Conservation (phyloP, 2,329 filamentous ascomycete genomes). For the Raffaelea deltoideospora region DNA sequence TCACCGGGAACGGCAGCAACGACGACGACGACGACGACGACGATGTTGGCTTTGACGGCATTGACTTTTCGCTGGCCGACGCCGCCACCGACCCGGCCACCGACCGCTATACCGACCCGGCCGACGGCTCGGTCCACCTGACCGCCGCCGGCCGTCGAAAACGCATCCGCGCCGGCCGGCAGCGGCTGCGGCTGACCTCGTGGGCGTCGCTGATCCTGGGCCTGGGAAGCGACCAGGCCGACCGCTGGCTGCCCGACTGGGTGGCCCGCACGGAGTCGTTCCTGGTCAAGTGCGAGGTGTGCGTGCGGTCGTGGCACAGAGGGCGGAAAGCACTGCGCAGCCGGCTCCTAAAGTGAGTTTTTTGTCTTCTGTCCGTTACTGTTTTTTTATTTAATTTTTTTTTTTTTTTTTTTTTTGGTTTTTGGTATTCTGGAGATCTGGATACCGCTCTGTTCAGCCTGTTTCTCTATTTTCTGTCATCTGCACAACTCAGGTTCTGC, state of each 20-base stretch:
- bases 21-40: no score
- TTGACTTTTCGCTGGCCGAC: not conserved
- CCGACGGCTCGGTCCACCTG: slow-evolving; percentile 19
- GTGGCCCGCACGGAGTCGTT: slow-evolving; percentile 38
- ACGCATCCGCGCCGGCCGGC: slow-evolving; percentile 37
- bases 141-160: slow-evolving; percentile 31
- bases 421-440: not conserved
- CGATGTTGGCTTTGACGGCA: no score
- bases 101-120: no score
- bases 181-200: slow-evolving; percentile 46
- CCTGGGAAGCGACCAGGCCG: slow-evolving; percentile 44
- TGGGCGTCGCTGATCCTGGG: slow-evolving; percentile 56
- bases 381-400: not conserved
- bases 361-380: not conserved
- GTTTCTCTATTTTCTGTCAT: no score
- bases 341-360: slow-evolving; percentile 41
- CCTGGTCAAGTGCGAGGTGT: slow-evolving; percentile 51
- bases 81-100: not conserved
- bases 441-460: no score
- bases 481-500: not conserved
- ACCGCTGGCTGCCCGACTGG: slow-evolving; percentile 45
- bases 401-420: not conserved
- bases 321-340: slow-evolving; percentile 48
- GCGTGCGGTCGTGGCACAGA: slow-evolving; percentile 61
- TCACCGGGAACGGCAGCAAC: no score